These are phyloP conservation scores for Ogataea nitratoaversa DNA, from an alignment of 805 yeast genomes.

Conservation along the genomic window DNA sequence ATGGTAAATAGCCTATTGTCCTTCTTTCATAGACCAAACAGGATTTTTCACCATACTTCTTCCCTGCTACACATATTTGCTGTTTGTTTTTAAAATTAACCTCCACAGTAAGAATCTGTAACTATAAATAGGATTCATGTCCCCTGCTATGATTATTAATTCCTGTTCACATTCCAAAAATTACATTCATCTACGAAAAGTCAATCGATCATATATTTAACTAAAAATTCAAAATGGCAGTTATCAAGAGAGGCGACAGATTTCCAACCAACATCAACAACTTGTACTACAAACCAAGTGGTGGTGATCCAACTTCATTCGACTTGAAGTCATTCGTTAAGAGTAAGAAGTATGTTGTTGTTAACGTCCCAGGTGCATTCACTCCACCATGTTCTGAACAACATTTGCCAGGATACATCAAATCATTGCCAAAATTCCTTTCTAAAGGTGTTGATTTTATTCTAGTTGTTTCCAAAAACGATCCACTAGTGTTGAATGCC, in stretches of 20 bases:
- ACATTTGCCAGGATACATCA: conserved; percentile 67
- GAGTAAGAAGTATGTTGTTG: conserved; percentile 58
- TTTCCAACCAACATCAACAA: conserved; percentile 34
- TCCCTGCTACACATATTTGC: no score
- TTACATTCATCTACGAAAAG: not conserved
- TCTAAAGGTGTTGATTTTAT: conserved; percentile 60
- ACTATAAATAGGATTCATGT: no score
- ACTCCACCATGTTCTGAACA: conserved; percentile 75
- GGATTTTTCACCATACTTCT: no score
- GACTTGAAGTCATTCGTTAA: conserved; percentile 31
- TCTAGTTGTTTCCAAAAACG: conserved; percentile 62
- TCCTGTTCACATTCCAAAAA: not conserved
- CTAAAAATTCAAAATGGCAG: conserved; percentile 8
- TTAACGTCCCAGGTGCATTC: conserved; percentile 83
- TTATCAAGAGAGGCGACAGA: conserved; percentile 25
- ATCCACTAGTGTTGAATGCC: conserved; percentile 66
- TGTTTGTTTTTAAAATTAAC: no score
- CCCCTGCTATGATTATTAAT: no score
- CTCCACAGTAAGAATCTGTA: no score
- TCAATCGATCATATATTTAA: not conserved
- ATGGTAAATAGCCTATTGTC: no score
- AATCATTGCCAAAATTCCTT: conserved; percentile 45
- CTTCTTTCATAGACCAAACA: no score
- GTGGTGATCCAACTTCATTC: conserved; percentile 32
- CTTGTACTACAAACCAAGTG: conserved; percentile 32